Percentiles rank a stretch among this genome's conserved stretches.
phyloP scores from a whole-genome alignment of 106 monocot species.

The Dendrobium catenatum region DNA sequence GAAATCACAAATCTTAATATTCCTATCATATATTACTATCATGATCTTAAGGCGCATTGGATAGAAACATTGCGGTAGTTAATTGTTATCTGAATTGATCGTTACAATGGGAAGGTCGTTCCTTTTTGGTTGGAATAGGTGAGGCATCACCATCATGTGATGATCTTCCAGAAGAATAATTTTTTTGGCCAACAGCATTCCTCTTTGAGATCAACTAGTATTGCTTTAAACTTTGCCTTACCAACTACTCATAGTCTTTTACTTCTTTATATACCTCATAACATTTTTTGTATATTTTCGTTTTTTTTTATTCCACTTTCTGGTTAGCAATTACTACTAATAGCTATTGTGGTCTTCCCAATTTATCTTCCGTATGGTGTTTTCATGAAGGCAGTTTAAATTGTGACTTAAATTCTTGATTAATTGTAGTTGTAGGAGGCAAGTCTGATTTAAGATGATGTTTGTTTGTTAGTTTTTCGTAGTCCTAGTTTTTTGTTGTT shows the following conservation, averaged over 20 bases:
- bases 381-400: background rate
- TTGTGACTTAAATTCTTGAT: background rate
- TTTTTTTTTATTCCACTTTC: background rate
- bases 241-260: background rate
- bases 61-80: background rate
- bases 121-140: background rate
- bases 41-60: background rate
- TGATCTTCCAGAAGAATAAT: too few species aligned
- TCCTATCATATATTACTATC: background rate
- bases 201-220: background rate
- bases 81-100: background rate
- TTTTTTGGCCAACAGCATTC: too few species aligned
- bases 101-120: background rate
- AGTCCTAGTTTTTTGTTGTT: background rate
- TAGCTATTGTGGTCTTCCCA: background rate
- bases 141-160: background rate
- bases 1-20: background rate
- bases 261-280: background rate
- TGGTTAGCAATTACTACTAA: background rate
- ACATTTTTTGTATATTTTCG: background rate
- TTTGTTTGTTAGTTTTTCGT: background rate
- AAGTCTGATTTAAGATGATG: background rate
- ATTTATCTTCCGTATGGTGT: background rate
- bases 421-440: background rate
- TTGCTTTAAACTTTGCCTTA: background rate